phyloP scores from a whole-genome alignment of 1,284 basidiomycete genomes.

The Papiliotrema laurentii region DNA sequence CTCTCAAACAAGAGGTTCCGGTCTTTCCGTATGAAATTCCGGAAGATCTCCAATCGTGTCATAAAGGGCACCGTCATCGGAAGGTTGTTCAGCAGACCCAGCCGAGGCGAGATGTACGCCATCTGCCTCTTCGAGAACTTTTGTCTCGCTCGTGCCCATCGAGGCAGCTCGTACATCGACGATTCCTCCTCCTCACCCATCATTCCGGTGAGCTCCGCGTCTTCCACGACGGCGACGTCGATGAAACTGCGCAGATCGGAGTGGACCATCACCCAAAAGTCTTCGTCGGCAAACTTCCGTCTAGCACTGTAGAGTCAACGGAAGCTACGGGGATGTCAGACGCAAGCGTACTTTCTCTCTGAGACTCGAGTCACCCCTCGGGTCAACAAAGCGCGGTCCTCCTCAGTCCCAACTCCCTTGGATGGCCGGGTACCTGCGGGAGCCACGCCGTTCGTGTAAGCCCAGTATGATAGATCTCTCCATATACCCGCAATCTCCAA shows the following conservation, averaged over 20 bases:
- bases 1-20: slow-evolving; percentile 1
- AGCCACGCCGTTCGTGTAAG: slow-evolving; percentile 52
- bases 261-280: slow-evolving; percentile 78
- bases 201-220: slow-evolving; percentile 45
- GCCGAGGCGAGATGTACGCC: slow-evolving; percentile 71
- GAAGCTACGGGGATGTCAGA: too few species aligned
- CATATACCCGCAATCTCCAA: slow-evolving; percentile 43
- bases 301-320: slow-evolving; percentile 61
- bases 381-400: slow-evolving; percentile 66
- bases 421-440: neutral
- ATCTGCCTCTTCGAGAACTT: slow-evolving; percentile 64
- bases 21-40: slow-evolving; percentile 61
- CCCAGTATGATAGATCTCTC: slow-evolving; percentile 46
- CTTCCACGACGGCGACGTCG: slow-evolving; percentile 75
- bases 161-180: slow-evolving; percentile 25
- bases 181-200: slow-evolving; percentile 18
- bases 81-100: slow-evolving; percentile 90
- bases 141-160: slow-evolving; percentile 41
- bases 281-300: slow-evolving; percentile 68
- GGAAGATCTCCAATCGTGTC: slow-evolving; percentile 81
- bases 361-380: slow-evolving; percentile 72
- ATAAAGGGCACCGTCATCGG: slow-evolving; percentile 96
- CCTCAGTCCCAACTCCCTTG: slow-evolving; percentile 53
- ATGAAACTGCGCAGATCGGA: slow-evolving; percentile 82
- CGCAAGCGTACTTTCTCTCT: slow-evolving; percentile 81